phyloP scores from a whole-genome alignment of 1,284 basidiomycete species.

The Cryptococcus deneoformans region DNA sequence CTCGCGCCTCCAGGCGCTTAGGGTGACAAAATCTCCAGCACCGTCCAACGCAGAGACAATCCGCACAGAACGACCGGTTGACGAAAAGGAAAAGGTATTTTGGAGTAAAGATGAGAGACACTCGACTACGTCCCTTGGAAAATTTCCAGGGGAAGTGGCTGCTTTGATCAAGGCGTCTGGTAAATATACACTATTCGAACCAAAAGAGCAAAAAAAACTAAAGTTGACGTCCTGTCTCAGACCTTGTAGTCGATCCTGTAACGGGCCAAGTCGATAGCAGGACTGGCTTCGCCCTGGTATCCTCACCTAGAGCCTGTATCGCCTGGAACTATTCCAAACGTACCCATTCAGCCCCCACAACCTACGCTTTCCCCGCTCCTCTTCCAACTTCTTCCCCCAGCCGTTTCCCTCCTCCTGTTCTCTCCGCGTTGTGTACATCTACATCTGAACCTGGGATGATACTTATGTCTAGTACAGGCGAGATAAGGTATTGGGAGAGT shows the following conservation, averaged over 20 bases:
- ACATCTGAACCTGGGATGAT: conserved; percentile 50
- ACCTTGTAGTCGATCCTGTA: conserved; percentile 43
- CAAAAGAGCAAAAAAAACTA: background rate
- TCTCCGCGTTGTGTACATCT: conserved; percentile 33
- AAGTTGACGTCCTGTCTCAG: conserved; percentile 12
- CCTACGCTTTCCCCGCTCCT: conserved; percentile 42
- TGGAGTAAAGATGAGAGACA: conserved; percentile 38
- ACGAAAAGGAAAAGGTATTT: conserved; percentile 21
- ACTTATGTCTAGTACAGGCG: conserved; percentile 43
- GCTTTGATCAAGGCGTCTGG: conserved; percentile 25
- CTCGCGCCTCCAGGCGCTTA: background rate
- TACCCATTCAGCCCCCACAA: conserved; percentile 39
- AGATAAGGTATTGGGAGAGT: conserved; percentile 50
- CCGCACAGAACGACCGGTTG: conserved; percentile 15
- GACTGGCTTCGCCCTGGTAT: conserved; percentile 49
- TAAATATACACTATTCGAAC: conserved; percentile 4
- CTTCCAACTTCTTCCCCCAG: conserved; percentile 22
- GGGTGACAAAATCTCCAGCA: conserved; percentile 13
- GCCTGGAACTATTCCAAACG: conserved; percentile 52
- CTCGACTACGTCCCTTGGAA: conserved; percentile 24
- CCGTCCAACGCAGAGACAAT: conserved; percentile 29
- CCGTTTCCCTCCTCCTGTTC: conserved; percentile 22
- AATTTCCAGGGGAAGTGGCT: conserved; percentile 36
- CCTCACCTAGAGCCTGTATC: conserved; percentile 36
- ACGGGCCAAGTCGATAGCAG: conserved; percentile 40